Evolutionary conservation across 495 filamentous ascomycete species (phyloP).

Genomic region (Stereocaulon alpinum): DNA sequence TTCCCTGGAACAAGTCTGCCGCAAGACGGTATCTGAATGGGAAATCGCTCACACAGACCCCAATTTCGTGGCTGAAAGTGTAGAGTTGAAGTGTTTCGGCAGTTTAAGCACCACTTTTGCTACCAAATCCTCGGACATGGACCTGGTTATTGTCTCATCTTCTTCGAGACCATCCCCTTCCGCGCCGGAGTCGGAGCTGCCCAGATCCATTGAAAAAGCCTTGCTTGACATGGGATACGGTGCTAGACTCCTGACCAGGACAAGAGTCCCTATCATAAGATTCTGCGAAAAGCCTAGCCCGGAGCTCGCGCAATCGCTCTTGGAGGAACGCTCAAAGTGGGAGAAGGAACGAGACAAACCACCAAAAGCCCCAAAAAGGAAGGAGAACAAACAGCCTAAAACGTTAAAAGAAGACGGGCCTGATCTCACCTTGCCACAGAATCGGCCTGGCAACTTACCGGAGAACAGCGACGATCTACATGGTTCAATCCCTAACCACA

Average conservation of each 20-base stretch:
- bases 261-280: constrained; percentile 74
- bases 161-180: constrained; percentile 37
- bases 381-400: not conserved
- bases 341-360: constrained; percentile 30
- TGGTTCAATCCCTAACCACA: not conserved
- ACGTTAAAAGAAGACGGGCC: not conserved
- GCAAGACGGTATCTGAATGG: constrained; percentile 39
- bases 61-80: constrained; percentile 39
- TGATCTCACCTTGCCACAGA: not conserved
- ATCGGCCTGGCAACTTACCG: not conserved
- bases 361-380: not conserved
- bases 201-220: constrained; percentile 53
- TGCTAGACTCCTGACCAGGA: constrained; percentile 57
- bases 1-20: constrained; percentile 46
- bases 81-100: constrained; percentile 58
- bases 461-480: not conserved
- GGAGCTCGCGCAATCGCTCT: constrained; percentile 39
- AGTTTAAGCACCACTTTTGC: constrained; percentile 67
- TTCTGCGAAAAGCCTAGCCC: constrained; percentile 57
- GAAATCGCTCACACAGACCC: constrained; percentile 30
- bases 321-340: constrained; percentile 51
- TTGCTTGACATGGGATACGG: constrained; percentile 61
- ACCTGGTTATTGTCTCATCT: constrained; percentile 55
- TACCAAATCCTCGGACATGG: constrained; percentile 64
- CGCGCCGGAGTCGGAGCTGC: constrained; percentile 42